Percentiles rank a stretch among this genome's conserved stretches.
Evolutionary conservation across 208 protist species (phyloP).

Genomic region (Trypanosomatidae sp.): DNA sequence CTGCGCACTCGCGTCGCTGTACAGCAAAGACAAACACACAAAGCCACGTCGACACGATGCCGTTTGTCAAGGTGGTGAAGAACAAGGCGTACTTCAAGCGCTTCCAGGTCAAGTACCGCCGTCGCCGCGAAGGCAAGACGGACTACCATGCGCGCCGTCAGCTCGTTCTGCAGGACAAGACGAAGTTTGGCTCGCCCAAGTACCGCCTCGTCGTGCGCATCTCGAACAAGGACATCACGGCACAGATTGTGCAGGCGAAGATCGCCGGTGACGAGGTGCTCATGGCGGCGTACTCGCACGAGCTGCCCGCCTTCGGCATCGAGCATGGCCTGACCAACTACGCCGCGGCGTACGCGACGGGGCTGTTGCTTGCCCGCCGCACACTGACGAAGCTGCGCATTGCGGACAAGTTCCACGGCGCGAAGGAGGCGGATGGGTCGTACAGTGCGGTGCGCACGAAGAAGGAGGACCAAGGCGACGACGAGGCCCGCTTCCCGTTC

Average conservation of each 20-base stretch:
- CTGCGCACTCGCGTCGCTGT: not conserved
- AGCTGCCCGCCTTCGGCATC: conserved; percentile 95
- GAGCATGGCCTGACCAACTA: conserved; percentile 97
- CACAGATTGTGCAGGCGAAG: conserved; percentile 95
- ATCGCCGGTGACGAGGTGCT: conserved; percentile 93
- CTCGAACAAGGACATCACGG: conserved; percentile 95
- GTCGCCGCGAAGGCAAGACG: conserved; percentile 96
- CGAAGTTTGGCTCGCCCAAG: conserved; percentile 97
- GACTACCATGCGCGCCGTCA: conserved; percentile 95
- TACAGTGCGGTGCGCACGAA: conserved; percentile 64
- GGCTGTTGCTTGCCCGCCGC: conserved; percentile 96
- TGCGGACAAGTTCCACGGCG: conserved; percentile 90
- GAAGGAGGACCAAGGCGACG: conserved; percentile 67
- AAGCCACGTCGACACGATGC: conserved; percentile 15
- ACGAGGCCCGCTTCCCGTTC: conserved; percentile 91
- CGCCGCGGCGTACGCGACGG: conserved; percentile 93
- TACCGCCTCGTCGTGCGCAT: conserved; percentile 97
- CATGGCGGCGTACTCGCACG: conserved; percentile 93
- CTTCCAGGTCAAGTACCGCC: conserved; percentile 96
- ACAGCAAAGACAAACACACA: not conserved
- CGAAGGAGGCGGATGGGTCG: conserved; percentile 79
- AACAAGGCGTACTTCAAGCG: conserved; percentile 97
- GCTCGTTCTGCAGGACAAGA: conserved; percentile 97
- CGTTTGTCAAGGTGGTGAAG: conserved; percentile 85
- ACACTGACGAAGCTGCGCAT: conserved; percentile 92